Conservation (phyloP, 495 filamentous ascomycete genomes). For the Penicillium crystallinum region DNA sequence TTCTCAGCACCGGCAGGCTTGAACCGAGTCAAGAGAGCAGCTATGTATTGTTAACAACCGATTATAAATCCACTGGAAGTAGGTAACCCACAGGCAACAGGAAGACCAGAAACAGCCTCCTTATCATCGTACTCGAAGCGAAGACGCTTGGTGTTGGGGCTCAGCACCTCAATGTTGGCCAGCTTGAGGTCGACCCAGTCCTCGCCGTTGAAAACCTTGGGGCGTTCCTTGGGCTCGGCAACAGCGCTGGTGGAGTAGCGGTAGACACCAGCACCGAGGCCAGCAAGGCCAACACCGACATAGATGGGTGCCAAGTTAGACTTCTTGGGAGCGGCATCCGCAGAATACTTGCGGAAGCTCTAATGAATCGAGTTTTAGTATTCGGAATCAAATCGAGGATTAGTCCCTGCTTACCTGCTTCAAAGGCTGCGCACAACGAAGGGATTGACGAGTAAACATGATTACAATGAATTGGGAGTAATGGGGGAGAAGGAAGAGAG, state of each 20-base stretch:
- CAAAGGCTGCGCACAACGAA: conserved; percentile 45
- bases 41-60: conserved; percentile 25
- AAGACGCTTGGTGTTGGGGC: conserved; percentile 85
- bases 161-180: conserved; percentile 68
- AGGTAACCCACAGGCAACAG: conserved; percentile 59
- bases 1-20: conserved; percentile 74
- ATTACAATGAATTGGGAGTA: conserved; percentile 14
- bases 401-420: conserved; percentile 36
- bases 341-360: conserved; percentile 50
- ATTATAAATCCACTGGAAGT: background rate
- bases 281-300: conserved; percentile 36
- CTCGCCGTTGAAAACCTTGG: conserved; percentile 70
- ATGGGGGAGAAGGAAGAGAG: conserved; percentile 8
- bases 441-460: conserved; percentile 48
- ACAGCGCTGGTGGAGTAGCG: conserved; percentile 34
- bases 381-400: background rate
- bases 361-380: conserved; percentile 14
- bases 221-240: conserved; percentile 35
- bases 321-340: conserved; percentile 39
- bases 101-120: conserved; percentile 75
- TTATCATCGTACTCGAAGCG: conserved; percentile 79
- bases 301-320: conserved; percentile 39
- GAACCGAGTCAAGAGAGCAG: conserved; percentile 83
- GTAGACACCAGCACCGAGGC: conserved; percentile 40
- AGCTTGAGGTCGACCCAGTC: conserved; percentile 79